Evolutionary conservation across 2,329 filamentous ascomycete species (phyloP).

Genomic region (Penicillium rolfsii): DNA sequence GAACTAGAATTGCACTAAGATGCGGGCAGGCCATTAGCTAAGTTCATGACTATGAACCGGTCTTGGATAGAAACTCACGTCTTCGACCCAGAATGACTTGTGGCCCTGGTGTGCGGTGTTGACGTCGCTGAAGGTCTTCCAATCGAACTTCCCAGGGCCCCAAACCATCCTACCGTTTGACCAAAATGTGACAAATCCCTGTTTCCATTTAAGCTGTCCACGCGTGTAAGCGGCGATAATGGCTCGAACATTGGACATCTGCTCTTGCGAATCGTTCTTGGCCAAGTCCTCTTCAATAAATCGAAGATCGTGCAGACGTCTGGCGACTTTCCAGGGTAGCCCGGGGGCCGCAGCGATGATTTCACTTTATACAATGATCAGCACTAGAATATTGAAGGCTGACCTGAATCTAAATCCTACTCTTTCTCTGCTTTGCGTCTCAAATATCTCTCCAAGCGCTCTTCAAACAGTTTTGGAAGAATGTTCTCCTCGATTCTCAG

Average conservation of each 20-base stretch:
- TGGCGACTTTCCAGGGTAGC: neutral
- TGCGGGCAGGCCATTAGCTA: neutral
- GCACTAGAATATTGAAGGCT: neutral
- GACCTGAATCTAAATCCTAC: neutral
- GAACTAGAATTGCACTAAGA: neutral
- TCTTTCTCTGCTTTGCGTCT: neutral
- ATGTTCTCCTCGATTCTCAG: neutral
- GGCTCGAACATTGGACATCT: neutral
- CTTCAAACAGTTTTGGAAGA: neutral
- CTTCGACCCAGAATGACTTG: constrained; percentile 1
- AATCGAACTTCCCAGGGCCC: neutral
- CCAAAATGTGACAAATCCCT: neutral
- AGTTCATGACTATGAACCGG: neutral
- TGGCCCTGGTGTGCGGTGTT: neutral
- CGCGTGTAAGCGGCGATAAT: neutral
- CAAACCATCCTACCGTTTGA: neutral
- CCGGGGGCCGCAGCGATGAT: neutral
- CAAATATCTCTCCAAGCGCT: neutral
- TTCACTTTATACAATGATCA: neutral
- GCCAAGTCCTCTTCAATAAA: neutral
- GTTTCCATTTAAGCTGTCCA: neutral
- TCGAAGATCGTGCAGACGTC: neutral
- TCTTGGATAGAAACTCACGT: neutral
- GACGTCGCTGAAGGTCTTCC: neutral
- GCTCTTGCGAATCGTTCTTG: neutral